Evolutionary conservation across 306 rosid genomes (phyloP).

Genomic region (Cicer arietinum): DNA sequence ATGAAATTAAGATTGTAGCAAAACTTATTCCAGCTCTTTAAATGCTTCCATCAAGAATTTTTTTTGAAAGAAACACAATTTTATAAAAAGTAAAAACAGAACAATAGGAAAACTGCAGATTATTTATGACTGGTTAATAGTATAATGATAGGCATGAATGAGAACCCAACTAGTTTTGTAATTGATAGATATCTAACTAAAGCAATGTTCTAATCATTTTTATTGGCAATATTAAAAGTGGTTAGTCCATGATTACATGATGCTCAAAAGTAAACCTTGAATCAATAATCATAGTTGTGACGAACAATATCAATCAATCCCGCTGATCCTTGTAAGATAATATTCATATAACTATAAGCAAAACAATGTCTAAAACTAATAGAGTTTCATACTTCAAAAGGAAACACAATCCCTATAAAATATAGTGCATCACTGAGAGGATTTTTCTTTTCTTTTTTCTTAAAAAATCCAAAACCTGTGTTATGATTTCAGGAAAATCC

Average conservation of each 20-base stretch:
- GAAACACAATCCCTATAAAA: not conserved
- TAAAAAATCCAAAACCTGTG: conserved; percentile 1
- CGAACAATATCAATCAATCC: not conserved
- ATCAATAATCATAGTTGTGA: not conserved
- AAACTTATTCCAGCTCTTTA: no score
- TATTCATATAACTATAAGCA: not conserved
- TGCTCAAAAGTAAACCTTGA: conserved; percentile 15
- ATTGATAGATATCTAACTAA: not conserved
- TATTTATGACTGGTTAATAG: not conserved
- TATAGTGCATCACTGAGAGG: not conserved
- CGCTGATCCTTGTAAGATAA: not conserved
- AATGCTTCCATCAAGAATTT: no score
- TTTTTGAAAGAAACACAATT: no score
- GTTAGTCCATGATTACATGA: not conserved
- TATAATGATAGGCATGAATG: not conserved
- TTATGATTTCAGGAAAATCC: not conserved
- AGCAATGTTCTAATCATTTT: not conserved
- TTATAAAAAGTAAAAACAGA: not conserved
- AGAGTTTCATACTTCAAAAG: not conserved
- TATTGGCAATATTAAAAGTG: not conserved
- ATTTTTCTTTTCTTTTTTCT: not conserved
- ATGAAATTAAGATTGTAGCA: no score
- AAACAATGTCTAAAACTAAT: no score
- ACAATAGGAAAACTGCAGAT: not conserved
- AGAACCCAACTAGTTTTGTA: not conserved